Base-by-base conservation (phyloP, 148 eudicot genomes). In the Fagopyrum esculentum region DNA sequence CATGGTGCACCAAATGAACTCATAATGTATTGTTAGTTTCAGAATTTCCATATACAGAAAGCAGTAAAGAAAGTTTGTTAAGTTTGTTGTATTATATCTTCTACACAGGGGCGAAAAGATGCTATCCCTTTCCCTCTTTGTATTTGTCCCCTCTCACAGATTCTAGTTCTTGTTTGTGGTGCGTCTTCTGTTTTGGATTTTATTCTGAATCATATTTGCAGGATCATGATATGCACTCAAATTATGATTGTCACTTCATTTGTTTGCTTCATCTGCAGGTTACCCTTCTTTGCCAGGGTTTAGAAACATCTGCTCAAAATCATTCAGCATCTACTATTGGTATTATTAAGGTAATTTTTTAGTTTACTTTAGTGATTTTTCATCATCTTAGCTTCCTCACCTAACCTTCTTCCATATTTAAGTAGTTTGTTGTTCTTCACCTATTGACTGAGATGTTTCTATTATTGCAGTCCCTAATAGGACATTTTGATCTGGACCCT, bases 401-500 rank as follows among this genome's bases (percentile, higher is more conserved):
- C 0, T 45, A 71, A 78, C 79, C 59, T 77, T 45, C 35, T 66
- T 66, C 47, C n/a, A 66, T 35, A 1, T 1, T 35, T 35, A 35
- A 35, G 69, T 63, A 66, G 45, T 52, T 61, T 8, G 2, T 40
- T 40, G 19, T 1, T 66, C 45, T 68, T 70, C 50, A n/a, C 30
- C 35, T 71, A 49, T 47, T 46, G 55, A 71, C 55, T 17, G 40
- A 17, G 40, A 45, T 45, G 48, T 69, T 17, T 43, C 9, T 78
- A 57, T 35, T 73, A 55, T 75, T 87, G 85, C 98, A 96, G 99
- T 96, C 99, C 48, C 80, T 96, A 45, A 96, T 96, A 78, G 99
- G 99, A 46, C 99, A 96, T 83, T 96, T 96, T 74, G 97, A 96
- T 85, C 83, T 96, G 84, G 99, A 96, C 78, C 99, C 99, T 6